Conservation (phyloP, 306 rosid species). For the Pueraria montana region DNA sequence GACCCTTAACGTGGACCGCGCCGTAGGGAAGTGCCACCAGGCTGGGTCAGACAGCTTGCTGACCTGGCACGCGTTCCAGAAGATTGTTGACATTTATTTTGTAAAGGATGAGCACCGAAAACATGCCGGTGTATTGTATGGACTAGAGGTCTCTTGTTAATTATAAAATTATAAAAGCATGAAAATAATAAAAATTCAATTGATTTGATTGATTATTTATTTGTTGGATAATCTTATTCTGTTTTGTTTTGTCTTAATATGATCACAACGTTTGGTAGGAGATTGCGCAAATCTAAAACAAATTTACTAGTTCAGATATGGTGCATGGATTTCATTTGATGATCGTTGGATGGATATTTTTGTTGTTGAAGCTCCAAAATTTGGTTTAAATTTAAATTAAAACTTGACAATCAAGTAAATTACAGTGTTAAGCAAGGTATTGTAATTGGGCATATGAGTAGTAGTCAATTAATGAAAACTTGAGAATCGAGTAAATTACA, state of each 20-base stretch:
- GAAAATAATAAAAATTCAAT: conserved; percentile 19
- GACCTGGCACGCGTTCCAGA: conserved; percentile 83
- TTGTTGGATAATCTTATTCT: background rate
- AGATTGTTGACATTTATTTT: conserved; percentile 72
- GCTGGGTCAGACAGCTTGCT: conserved; percentile 90
- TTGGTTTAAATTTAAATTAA: background rate
- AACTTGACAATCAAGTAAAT: background rate
- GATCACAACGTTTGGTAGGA: background rate
- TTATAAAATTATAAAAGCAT: background rate
- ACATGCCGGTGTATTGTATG: conserved; percentile 78
- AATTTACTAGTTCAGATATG: background rate
- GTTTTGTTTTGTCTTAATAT: background rate
- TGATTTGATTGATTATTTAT: conserved; percentile 47
- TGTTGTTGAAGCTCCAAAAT: background rate
- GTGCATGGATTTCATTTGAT: background rate
- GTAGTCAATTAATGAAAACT: background rate
- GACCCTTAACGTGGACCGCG: conserved; percentile 71
- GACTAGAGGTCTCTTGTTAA: conserved; percentile 56
- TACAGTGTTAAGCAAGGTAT: background rate
- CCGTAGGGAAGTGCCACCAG: conserved; percentile 81
- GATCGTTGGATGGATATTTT: background rate
- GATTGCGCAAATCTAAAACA: background rate
- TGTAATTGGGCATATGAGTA: background rate
- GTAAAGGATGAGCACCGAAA: conserved; percentile 63
- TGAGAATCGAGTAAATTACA: background rate